Percentiles rank a stretch among this genome's conserved stretches.
Conservation (phyloP, 345 rosid genomes). For the Litchi chinensis region DNA sequence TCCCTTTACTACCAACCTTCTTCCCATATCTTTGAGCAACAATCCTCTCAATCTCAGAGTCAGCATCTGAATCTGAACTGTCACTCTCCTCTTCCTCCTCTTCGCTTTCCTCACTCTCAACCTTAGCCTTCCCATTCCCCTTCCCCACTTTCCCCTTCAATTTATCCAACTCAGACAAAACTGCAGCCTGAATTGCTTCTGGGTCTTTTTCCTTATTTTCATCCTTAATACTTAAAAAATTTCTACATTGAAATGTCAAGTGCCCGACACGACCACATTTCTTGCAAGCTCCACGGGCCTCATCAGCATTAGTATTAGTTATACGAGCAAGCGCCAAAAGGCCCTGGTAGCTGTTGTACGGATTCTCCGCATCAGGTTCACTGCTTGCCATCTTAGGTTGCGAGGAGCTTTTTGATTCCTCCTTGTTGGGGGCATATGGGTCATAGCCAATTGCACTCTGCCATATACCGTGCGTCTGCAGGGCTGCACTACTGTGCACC, state of each 20-base stretch:
- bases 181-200: constrained; percentile 61
- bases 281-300: constrained; percentile 91
- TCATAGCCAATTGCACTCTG: constrained; percentile 96
- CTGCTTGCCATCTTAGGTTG: constrained; percentile 40
- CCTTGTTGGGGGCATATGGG: constrained; percentile 92
- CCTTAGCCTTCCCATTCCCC: constrained; percentile 45
- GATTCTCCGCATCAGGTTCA: constrained; percentile 72
- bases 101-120: constrained; percentile 50
- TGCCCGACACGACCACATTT: constrained; percentile 97
- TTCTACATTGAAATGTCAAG: constrained; percentile 84
- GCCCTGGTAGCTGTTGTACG: constrained; percentile 81
- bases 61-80: constrained; percentile 77
- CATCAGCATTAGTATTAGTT: constrained; percentile 74
- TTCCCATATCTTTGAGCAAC: constrained; percentile 76
- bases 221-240: constrained; percentile 78
- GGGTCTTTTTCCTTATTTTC: constrained; percentile 65
- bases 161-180: constrained; percentile 73
- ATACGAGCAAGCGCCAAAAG: constrained; percentile 84
- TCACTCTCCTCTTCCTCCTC: constrained; percentile 79
- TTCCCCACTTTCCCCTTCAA: constrained; percentile 52
- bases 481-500: constrained; percentile 98
- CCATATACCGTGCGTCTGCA: constrained; percentile 98
- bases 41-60: constrained; percentile 88
- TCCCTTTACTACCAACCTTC: constrained; percentile 46
- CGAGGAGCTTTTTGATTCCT: constrained; percentile 58